Conservation (phyloP, 805 yeast species). For the Yamadazyma tumulicola region DNA sequence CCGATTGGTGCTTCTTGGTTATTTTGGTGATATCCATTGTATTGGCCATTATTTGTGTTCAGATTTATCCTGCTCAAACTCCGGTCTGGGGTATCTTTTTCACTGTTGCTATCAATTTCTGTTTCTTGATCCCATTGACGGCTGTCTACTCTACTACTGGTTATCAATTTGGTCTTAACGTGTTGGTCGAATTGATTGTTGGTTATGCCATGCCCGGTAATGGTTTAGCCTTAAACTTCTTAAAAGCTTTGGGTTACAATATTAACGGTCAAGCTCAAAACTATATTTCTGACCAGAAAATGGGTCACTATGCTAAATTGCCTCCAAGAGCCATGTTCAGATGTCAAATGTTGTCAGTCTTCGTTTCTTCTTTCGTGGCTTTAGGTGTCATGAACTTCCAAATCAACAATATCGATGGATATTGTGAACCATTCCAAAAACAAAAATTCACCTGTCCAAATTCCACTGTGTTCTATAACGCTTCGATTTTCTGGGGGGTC, state of each 20-base stretch:
- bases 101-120: slow-evolving; percentile 48
- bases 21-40: slow-evolving; percentile 44
- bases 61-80: slow-evolving; percentile 47
- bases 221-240: slow-evolving; percentile 55
- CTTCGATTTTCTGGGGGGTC: slow-evolving; percentile 55
- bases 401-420: slow-evolving; percentile 27
- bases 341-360: slow-evolving; percentile 37
- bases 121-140: slow-evolving; percentile 58
- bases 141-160: slow-evolving; percentile 61
- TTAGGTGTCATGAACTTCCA: slow-evolving; percentile 37
- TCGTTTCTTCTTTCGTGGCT: slow-evolving; percentile 29
- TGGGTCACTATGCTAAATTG: slow-evolving; percentile 55
- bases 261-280: slow-evolving; percentile 62
- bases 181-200: slow-evolving; percentile 57
- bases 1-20: slow-evolving; percentile 63
- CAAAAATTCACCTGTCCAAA: slow-evolving; percentile 37
- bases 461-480: slow-evolving; percentile 44
- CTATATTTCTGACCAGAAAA: slow-evolving; percentile 41
- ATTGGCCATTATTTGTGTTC: slow-evolving; percentile 42
- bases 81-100: slow-evolving; percentile 63
- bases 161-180: slow-evolving; percentile 54
- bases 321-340: slow-evolving; percentile 59
- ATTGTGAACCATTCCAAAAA: slow-evolving; percentile 31
- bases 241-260: slow-evolving; percentile 46
- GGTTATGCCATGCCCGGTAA: slow-evolving; percentile 62